Base-by-base conservation (phyloP, 345 rosid species). In the Conringia planisiliqua region DNA sequence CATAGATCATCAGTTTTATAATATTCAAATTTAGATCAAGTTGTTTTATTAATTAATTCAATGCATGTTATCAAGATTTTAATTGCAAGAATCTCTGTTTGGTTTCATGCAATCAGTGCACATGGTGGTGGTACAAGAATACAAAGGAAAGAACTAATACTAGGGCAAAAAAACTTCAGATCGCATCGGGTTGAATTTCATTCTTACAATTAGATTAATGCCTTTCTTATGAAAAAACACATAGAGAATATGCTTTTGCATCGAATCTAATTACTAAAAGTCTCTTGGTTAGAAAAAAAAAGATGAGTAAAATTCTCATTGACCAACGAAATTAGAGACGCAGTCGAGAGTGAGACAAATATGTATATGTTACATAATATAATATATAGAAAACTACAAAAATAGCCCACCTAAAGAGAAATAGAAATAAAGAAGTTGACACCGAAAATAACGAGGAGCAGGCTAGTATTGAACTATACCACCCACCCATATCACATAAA, bases 291-390 rank as follows among this genome's bases (percentile, higher is more conserved):
- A 50, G 20, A 20, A 16, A 4, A 50, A 44, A 17, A 50, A 22
- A 22, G 24, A 20, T 22, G 14, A 50, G 11, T 1, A 48, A 48
- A 48, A 12, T 51, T 58, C 3, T 27, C 36, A 58, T 74, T 74
- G 72, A 48, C 78, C 52, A 74, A 51, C 60, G 59, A 74, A 17
- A 29, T 59, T 27, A 38, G 67, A 58, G 50, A 66, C 59, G 35
- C 29, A 58, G 66, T 57, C 39, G 54, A 75, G 55, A 75, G 68
- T 75, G 73, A 75, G 74, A 68, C 63, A 60, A 29, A 5, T 59
- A 10, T 32, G 51, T 3, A 6, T 24, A 3, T 14, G 35, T 22
- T 40, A 27, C 9, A 33, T 20, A 22, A 17, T 17, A 51, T 24
- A 30, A 17, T 17, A 51, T 24, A 30, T 72, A 72, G 7, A 43